Base-by-base conservation (phyloP, 768 basidiomycete genomes). In the Hericium erinaceus region DNA sequence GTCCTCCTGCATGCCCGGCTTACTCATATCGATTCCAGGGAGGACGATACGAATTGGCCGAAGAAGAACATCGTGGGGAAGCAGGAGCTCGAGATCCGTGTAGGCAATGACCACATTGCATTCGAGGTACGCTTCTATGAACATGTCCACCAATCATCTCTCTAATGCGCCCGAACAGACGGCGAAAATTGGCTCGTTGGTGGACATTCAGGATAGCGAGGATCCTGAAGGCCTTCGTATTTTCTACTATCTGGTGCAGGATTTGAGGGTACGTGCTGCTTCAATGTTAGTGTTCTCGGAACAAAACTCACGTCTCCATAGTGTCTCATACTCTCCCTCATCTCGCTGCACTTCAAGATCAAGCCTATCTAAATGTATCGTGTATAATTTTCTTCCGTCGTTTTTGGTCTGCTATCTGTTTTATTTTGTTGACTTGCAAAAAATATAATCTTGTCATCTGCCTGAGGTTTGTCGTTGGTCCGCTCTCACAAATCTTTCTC, bases 311-410 rank as follows among this genome's bases (percentile, higher is more conserved):
- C 54, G 20, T 22, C 0, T 16, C 24, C 33, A 6, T 66, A 99
- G 95, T 98, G 95, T 74, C 81, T 98, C 59, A 95, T 99, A 64
- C 97, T 98, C 72, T 98, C 97, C 9, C 81, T 99, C 60, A 98
- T 99, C 69, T 92, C 93, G 2, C 82, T 99, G 39, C 95, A 99
- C 78, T 98, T 99, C 87, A 98, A 98, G 77, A 98, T 99, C 80
- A 98, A 99, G 80, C 97, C 97, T 15, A 98, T 93, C 65, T 93
- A 83, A 74, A 55, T 39, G 38, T 54, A 33, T 41, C 20, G 22
- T 20, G 24, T 41, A 39, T 16, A 13, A 10, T 7, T n/a, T 4
- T 28, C 15, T 54, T 15, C 13, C 13, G 5, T 26, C n/a, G 39
- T 54, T 56, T 38, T 16, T 53, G 44, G 12, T 54, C 49, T 46